phyloP scores from a whole-genome alignment of 2,329 filamentous ascomycete genomes.

The Penicillium sp. region DNA sequence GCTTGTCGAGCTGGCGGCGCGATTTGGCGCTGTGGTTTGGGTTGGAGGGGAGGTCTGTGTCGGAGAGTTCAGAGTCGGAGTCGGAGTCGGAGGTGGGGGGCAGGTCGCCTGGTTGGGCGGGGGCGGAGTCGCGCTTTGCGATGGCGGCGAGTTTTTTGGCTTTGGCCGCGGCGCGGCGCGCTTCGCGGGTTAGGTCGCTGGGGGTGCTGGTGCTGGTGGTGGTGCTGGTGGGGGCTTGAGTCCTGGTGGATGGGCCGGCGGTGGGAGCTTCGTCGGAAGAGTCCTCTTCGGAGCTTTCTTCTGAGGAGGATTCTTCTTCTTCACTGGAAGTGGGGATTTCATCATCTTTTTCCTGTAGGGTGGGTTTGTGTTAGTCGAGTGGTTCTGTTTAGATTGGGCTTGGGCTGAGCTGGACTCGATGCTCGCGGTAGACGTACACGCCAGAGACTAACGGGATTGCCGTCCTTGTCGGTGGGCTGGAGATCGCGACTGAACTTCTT shows the following conservation, averaged over 20 bases:
- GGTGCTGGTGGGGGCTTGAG: conserved; percentile 46
- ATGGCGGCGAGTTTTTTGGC: conserved; percentile 89
- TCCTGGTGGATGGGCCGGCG: conserved; percentile 44
- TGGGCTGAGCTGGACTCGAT: conserved; percentile 1
- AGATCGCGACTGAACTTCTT: conserved; percentile 95
- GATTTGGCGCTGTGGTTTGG: conserved; percentile 77
- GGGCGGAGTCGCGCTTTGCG: conserved; percentile 69
- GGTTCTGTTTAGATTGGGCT: not conserved
- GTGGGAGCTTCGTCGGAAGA: conserved; percentile 47
- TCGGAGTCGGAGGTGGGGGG: conserved; percentile 63
- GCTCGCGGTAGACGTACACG: conserved; percentile 53
- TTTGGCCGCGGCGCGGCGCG: conserved; percentile 84
- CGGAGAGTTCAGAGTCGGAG: conserved; percentile 53
- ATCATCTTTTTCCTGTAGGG: conserved; percentile 39
- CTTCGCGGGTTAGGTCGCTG: conserved; percentile 71
- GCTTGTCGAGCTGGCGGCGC: conserved; percentile 69
- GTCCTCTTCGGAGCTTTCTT: conserved; percentile 52
- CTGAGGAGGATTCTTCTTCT: conserved; percentile 49
- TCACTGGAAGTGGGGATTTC: conserved; percentile 46
- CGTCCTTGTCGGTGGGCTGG: conserved; percentile 83
- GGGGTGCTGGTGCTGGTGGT: conserved; percentile 48
- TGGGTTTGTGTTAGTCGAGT: not conserved
- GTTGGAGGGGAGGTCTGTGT: conserved; percentile 67
- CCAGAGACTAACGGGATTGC: conserved; percentile 89
- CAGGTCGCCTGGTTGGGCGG: conserved; percentile 81